Percentiles rank a stretch among this genome's conserved stretches.
phyloP scores from a whole-genome alignment of 23 red algal species.

The Rhodosorus marinus region DNA sequence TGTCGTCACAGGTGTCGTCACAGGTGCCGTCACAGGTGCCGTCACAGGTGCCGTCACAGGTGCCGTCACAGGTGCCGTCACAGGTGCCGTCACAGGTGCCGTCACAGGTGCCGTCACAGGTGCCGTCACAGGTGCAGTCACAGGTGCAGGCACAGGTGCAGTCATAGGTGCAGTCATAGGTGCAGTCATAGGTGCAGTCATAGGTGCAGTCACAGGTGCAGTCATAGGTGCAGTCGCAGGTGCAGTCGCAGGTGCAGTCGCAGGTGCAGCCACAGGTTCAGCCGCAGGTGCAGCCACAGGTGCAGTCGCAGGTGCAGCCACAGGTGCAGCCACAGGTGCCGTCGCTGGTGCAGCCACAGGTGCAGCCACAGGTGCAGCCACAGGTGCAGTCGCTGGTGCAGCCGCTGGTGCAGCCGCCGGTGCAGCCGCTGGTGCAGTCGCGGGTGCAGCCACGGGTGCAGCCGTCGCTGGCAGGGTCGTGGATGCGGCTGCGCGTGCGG shows the following conservation, averaged over 20 bases:
- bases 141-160: too few relatives aligned
- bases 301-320: background rate
- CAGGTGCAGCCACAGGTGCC: background rate
- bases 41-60: too few relatives aligned
- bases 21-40: too few relatives aligned
- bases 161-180: too few relatives aligned
- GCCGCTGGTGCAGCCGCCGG: background rate
- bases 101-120: too few relatives aligned
- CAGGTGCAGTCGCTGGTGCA: background rate
- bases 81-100: too few relatives aligned
- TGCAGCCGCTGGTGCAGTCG: background rate
- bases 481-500: background rate
- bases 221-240: too few relatives aligned
- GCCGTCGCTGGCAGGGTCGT: background rate
- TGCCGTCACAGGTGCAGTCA: too few relatives aligned
- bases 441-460: background rate
- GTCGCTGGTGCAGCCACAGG: background rate
- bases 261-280: background rate
- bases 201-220: too few relatives aligned
- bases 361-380: background rate
- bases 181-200: too few relatives aligned
- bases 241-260: background rate
- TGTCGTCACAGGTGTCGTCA: too few relatives aligned
- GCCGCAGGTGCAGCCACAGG: background rate
- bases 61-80: too few relatives aligned